A percentile compares a stretch with the other conserved stretches of the same genome.
phyloP scores from a whole-genome alignment of 208 protist species.

The Trypanosoma lewisi region DNA sequence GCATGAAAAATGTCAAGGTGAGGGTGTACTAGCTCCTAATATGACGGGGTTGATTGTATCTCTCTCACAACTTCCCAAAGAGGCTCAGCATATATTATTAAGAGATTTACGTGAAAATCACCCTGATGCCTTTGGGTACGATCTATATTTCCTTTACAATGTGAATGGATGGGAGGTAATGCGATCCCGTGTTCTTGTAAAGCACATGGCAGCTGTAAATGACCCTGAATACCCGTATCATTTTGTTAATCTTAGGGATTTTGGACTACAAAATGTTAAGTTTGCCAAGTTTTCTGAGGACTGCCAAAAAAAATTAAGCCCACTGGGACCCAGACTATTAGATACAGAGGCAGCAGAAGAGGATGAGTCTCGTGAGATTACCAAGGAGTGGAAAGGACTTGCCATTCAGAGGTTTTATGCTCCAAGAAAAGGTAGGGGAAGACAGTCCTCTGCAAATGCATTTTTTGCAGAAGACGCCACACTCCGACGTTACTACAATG shows the following conservation, averaged over 20 bases:
- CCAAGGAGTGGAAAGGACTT: not conserved
- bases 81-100: constrained; percentile 41
- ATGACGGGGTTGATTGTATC: constrained; percentile 83
- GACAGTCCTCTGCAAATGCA: not conserved
- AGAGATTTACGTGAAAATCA: constrained; percentile 49
- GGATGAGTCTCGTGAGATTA: not conserved
- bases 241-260: constrained; percentile 85
- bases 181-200: constrained; percentile 74
- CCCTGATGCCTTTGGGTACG: constrained; percentile 65
- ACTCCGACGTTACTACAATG: constrained; percentile 85
- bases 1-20: constrained; percentile 19
- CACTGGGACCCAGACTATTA: constrained; percentile 34
- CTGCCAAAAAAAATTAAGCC: constrained; percentile 21
- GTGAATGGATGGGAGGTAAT: constrained; percentile 88
- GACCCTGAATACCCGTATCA: constrained; percentile 73
- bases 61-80: constrained; percentile 52
- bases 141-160: constrained; percentile 79
- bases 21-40: constrained; percentile 66
- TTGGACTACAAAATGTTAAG: constrained; percentile 54
- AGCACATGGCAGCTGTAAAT: constrained; percentile 79
- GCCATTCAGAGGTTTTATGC: constrained; percentile 15
- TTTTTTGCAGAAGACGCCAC: constrained; percentile 89
- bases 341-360: not conserved
- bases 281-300: constrained; percentile 28
- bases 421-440: not conserved